Base-by-base conservation (phyloP, 2,329 filamentous ascomycete species). In the Aspergillus terreus region DNA sequence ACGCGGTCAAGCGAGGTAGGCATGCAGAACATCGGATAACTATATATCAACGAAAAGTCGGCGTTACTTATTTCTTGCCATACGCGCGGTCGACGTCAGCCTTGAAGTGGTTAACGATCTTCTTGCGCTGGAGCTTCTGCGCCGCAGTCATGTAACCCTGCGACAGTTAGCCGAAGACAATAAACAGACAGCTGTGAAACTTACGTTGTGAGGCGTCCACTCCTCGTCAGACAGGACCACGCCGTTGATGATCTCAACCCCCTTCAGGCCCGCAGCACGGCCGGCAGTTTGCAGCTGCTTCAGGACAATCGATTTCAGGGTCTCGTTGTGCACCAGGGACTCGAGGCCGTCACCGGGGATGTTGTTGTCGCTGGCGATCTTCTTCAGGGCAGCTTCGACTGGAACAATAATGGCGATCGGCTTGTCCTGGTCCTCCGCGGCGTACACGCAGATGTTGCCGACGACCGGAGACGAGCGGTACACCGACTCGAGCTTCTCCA, bases 401-500 rank as follows among this genome's bases (percentile, higher is more conserved):
- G 82, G 82, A 2, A 83, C 79, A 80, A 96, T 86, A 61, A 96
- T 82, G 33, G 91, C 92, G 52, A 96, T 80, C 6, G 92, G 90
- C 66, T 89, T 89, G 56, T 83, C 79, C 70, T 90, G 83, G 60
- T 87, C 82, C 58, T 82, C 73, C 53, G 90, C 87, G 40, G 90
- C 92, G 66, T 94, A 88, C 40, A 96, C 81, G 78, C 94, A 94
- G 67, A 96, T 84, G 74, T 95, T 95, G 54, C 82, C 82, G 17
- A 96, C 90, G 9, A 87, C 82, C n/a, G 83, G 80, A 9, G 82
- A 83, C 43, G 89, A 85, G 56, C 92, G 86, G 76, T 96, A 97
- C 49, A 95, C 80, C 3, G 92, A 88, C 76, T 97, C 92, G 53
- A 97, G 84, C 78, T 92, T 96, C 78, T 97, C 92, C 4, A 99